Conservation (phyloP, 1,284 basidiomycete genomes). For the Irpex rosettiformis region DNA sequence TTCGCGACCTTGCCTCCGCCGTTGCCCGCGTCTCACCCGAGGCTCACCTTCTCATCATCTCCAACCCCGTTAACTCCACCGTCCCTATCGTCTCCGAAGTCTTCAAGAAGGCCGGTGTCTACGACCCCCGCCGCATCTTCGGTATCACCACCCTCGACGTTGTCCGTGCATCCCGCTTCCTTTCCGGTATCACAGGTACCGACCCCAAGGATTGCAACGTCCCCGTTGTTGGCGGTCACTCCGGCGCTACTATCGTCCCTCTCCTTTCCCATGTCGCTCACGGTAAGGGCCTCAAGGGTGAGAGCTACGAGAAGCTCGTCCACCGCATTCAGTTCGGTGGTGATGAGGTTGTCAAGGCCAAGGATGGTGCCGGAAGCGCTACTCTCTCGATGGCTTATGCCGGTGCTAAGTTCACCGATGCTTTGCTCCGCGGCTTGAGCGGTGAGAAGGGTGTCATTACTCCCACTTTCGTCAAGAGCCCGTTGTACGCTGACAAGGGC, state of each 20-base stretch:
- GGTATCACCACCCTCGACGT: constrained; percentile 98
- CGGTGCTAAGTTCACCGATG: constrained; percentile 86
- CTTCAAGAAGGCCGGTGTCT: constrained; percentile 91
- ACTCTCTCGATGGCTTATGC: constrained; percentile 92
- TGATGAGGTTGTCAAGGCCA: constrained; percentile 92
- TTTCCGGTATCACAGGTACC: constrained; percentile 70
- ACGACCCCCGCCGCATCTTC: constrained; percentile 78
- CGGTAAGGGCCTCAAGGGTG: constrained; percentile 67
- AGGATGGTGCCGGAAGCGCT: constrained; percentile 84
- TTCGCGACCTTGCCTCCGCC: constrained; percentile 91
- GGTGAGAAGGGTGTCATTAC: constrained; percentile 85
- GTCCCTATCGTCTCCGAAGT: constrained; percentile 96
- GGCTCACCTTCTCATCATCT: constrained; percentile 94
- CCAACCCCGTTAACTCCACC: constrained; percentile 94
- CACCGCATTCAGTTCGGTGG: constrained; percentile 96
- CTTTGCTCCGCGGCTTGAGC: constrained; percentile 79
- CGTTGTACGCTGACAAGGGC: constrained; percentile 78
- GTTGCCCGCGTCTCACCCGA: constrained; percentile 86
- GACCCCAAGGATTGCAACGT: constrained; percentile 69
- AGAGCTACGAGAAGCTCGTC: constrained; percentile 67
- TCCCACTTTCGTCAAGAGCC: constrained; percentile 88
- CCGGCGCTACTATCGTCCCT: constrained; percentile 94
- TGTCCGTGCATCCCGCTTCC: constrained; percentile 92
- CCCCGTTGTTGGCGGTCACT: constrained; percentile 95
- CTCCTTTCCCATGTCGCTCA: constrained; percentile 79